Conservation (phyloP, 75 land plant species). For the Pinus tabuliformis region DNA sequence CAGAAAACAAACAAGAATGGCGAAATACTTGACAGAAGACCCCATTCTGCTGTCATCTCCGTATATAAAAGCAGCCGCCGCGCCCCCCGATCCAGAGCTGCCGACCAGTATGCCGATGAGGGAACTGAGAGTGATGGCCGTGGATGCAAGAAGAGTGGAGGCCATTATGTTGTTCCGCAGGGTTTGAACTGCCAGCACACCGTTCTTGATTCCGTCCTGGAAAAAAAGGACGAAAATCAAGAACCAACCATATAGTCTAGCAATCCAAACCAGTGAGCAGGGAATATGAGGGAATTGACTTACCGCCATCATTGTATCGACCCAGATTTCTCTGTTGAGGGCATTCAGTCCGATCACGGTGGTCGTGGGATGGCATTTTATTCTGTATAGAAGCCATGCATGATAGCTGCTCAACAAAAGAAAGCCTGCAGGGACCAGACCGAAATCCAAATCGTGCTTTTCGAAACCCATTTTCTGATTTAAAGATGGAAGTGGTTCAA, state of each 20-base stretch:
- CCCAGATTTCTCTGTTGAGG: slow-evolving; percentile 71
- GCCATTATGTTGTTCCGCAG: slow-evolving; percentile 91
- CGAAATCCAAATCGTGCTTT: slow-evolving; percentile 33
- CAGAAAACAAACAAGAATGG: slow-evolving; percentile 65
- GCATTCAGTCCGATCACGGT: slow-evolving; percentile 83
- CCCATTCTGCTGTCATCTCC: slow-evolving; percentile 36
- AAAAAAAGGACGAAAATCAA: neutral
- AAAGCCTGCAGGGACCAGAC: slow-evolving; percentile 62
- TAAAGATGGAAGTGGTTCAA: too few species aligned
- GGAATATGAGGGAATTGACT: neutral
- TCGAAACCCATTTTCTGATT: slow-evolving; percentile 2
- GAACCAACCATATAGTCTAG: neutral
- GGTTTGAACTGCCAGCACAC: slow-evolving; percentile 74
- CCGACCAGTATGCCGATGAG: slow-evolving; percentile 66
- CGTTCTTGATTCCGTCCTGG: slow-evolving; percentile 63
- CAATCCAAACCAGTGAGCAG: neutral
- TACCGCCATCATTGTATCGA: slow-evolving; percentile 81
- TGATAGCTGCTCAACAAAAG: slow-evolving; percentile 53
- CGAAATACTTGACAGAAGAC: slow-evolving; percentile 51
- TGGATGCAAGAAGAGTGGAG: slow-evolving; percentile 69
- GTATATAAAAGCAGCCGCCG: slow-evolving; percentile 18
- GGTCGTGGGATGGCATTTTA: slow-evolving; percentile 39
- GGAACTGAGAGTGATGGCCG: slow-evolving; percentile 78
- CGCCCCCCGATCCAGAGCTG: slow-evolving; percentile 13
- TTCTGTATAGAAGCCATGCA: slow-evolving; percentile 42